Conservation (phyloP, 495 filamentous ascomycete genomes). For the Lophiostoma macrostomum region DNA sequence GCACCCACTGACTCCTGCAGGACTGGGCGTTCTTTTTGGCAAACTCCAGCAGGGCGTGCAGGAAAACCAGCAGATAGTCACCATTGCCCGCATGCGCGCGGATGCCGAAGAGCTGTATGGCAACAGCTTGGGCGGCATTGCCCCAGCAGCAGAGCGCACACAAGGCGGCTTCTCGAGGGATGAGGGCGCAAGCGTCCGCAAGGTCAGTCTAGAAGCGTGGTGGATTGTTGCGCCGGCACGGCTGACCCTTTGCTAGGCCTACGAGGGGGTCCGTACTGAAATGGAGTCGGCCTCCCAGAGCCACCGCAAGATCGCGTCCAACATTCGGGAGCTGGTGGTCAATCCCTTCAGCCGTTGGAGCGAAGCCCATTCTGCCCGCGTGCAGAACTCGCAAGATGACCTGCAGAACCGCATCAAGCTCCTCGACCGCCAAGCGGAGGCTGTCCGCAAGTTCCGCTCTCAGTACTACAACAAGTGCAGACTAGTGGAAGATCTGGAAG, state of each 20-base stretch:
- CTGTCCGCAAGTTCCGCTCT: conserved; percentile 86
- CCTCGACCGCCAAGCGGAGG: conserved; percentile 86
- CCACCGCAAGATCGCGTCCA: conserved; percentile 91
- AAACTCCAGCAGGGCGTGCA: conserved; percentile 95
- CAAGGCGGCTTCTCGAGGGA: conserved; percentile 84
- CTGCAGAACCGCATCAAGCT: conserved; percentile 84
- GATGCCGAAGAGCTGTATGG: conserved; percentile 93
- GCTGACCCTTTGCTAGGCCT: conserved; percentile 61
- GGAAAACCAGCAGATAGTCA: conserved; percentile 91
- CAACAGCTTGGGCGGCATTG: conserved; percentile 74
- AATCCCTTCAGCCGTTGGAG: conserved; percentile 93
- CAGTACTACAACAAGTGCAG: conserved; percentile 99
- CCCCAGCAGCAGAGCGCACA: conserved; percentile 75
- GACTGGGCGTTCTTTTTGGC: conserved; percentile 90
- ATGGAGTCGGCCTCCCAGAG: conserved; percentile 89
- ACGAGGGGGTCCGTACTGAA: conserved; percentile 89
- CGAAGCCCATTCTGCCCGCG: conserved; percentile 84
- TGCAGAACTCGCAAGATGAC: conserved; percentile 91
- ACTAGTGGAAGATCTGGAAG: conserved; percentile 90
- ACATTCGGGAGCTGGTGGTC: conserved; percentile 93
- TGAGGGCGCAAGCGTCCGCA: conserved; percentile 92
- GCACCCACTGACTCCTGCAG: conserved; percentile 42
- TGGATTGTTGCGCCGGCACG: background rate
- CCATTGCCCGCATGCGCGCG: conserved; percentile 88
- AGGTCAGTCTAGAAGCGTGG: conserved; percentile 55